Evolutionary conservation across 1,284 basidiomycete genomes (phyloP).

Genomic region (Chalciporus sp.): DNA sequence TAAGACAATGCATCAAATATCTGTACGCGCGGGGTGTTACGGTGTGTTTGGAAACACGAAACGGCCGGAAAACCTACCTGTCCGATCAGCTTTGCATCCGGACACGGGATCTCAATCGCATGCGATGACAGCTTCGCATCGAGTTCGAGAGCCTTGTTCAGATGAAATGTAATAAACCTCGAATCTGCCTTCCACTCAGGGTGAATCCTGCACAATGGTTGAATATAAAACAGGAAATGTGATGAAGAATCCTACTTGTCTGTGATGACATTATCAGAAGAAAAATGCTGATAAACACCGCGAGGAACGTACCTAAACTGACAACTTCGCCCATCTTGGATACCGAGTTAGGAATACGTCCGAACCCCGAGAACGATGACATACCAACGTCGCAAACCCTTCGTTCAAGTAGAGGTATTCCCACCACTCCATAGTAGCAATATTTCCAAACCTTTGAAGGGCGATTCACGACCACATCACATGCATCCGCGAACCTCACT

Average conservation of each 20-base stretch:
- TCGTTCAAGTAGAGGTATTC: slow-evolving; percentile 87
- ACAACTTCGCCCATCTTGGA: slow-evolving; percentile 88
- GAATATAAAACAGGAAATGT: slow-evolving; percentile 4
- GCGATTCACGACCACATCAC: slow-evolving; percentile 4
- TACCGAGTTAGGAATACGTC: slow-evolving; percentile 3
- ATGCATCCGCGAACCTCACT: slow-evolving; percentile 7
- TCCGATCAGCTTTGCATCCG: slow-evolving; percentile 85
- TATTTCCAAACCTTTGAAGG: slow-evolving; percentile 76
- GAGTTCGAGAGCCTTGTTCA: slow-evolving; percentile 71
- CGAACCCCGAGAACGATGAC: slow-evolving; percentile 24
- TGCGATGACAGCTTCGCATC: slow-evolving; percentile 94
- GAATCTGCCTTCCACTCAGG: slow-evolving; percentile 79
- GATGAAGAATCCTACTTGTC: slow-evolving; percentile 44
- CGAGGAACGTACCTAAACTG: slow-evolving; percentile 62
- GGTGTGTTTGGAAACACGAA: neutral
- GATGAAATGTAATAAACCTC: slow-evolving; percentile 63
- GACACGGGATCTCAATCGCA: slow-evolving; percentile 92
- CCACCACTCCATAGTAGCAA: slow-evolving; percentile 96
- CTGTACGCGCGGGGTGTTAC: slow-evolving; percentile 35
- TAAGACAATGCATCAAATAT: slow-evolving; percentile 89
- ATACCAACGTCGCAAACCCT: slow-evolving; percentile 85
- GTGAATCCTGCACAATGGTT: slow-evolving; percentile 53
- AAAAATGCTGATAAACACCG: neutral
- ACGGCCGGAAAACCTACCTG: slow-evolving; percentile 47
- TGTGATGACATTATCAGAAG: slow-evolving; percentile 23